Conservation (phyloP, 73 alveolate species). For the Stentor roeselii region DNA sequence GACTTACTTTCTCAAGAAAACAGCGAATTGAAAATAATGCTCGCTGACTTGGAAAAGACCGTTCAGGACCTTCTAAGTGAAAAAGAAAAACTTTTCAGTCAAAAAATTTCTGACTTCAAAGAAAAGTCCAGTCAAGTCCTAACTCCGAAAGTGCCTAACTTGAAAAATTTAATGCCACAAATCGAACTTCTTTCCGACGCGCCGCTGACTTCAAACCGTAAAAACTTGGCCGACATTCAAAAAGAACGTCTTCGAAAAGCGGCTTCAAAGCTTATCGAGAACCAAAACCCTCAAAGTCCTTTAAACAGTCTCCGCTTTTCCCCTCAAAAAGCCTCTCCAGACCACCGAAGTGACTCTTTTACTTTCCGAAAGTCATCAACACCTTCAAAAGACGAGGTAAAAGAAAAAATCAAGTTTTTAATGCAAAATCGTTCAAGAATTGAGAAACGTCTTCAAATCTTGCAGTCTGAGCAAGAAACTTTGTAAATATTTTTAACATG, state of each 20-base stretch:
- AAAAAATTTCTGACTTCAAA: too few relatives aligned
- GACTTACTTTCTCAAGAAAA: neutral
- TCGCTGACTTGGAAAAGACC: neutral
- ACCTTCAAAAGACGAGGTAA: slow-evolving; percentile 8
- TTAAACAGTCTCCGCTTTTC: neutral
- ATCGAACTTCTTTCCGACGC: neutral
- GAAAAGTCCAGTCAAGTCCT: neutral
- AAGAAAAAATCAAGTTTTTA: neutral
- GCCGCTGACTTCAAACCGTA: neutral
- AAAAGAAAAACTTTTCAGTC: neutral
- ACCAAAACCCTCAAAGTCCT: too few relatives aligned
- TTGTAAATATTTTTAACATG: too few relatives aligned
- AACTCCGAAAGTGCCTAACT: neutral
- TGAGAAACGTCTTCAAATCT: neutral
- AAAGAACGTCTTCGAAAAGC: too few relatives aligned
- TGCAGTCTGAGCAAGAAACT: neutral
- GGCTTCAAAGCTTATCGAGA: neutral
- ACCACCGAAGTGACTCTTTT: neutral
- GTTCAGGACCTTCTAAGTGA: neutral
- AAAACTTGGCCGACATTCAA: neutral
- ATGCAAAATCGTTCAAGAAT: slow-evolving; percentile 17
- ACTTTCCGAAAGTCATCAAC: neutral
- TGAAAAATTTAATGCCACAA: neutral
- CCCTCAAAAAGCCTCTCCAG: too few relatives aligned
- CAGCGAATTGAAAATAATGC: neutral